A percentile compares a stretch with the other conserved stretches of the same genome.
phyloP scores from a whole-genome alignment of 306 rosid genomes.

The Gleditsia sinensis region DNA sequence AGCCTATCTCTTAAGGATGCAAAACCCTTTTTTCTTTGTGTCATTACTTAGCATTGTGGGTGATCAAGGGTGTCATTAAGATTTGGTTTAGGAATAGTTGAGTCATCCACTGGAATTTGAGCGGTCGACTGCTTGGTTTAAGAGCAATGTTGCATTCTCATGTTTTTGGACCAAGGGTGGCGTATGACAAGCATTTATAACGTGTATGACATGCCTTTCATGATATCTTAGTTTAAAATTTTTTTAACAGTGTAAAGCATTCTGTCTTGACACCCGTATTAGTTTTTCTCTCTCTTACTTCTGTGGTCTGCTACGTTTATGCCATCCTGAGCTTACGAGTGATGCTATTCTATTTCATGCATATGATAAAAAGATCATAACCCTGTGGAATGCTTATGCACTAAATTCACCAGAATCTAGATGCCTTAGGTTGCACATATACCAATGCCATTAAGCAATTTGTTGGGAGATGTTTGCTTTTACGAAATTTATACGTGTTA shows the following conservation, averaged over 20 bases:
- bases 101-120: neutral
- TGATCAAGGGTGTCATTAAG: neutral
- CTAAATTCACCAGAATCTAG: neutral
- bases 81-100: no score
- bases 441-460: neutral
- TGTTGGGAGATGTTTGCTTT: no score
- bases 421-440: neutral
- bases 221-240: neutral
- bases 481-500: no score
- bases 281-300: no score
- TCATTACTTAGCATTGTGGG: neutral
- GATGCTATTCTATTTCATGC: neutral
- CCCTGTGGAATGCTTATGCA: neutral
- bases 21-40: neutral
- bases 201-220: neutral
- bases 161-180: neutral
- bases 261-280: neutral
- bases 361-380: neutral
- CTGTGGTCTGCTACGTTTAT: neutral
- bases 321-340: neutral
- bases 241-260: neutral
- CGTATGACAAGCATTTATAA: neutral
- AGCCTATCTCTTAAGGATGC: conserved; percentile 5
- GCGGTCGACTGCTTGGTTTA: neutral
- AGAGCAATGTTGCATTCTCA: neutral